phyloP scores from a whole-genome alignment of 116 monocot genomes.

The Posidonia oceanica region DNA sequence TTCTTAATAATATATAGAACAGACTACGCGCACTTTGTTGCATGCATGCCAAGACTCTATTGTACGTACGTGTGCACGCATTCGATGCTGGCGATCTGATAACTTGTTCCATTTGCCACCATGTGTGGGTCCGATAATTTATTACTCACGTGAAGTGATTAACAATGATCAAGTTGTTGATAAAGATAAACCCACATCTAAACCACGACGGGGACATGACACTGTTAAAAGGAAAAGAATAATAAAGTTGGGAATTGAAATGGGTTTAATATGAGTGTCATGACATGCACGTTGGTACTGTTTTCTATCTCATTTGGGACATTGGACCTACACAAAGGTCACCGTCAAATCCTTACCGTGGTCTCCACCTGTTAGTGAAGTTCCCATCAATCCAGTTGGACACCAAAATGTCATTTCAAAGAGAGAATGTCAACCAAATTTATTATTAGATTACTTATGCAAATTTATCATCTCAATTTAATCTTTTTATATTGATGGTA shows the following conservation, averaged over 20 bases:
- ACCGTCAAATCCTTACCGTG: no score
- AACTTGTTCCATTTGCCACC: background rate
- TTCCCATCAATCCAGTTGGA: no score
- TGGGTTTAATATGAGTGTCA: slow-evolving; percentile 1
- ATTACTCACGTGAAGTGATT: background rate
- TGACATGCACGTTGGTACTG: background rate
- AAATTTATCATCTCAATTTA: no score
- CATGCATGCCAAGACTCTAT: background rate
- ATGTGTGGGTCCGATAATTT: background rate
- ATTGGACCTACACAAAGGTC: no score
- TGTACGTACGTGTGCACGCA: background rate
- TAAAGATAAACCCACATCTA: background rate
- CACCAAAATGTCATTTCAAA: no score
- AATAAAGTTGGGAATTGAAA: background rate
- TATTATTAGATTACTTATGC: no score
- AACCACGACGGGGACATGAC: background rate
- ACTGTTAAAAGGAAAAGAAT: background rate
- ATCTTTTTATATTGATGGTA: no score
- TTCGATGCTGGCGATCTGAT: background rate
- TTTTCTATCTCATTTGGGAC: background rate
- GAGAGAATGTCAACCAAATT: no score
- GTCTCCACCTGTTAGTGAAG: no score
- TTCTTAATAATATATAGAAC: background rate
- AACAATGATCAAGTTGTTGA: background rate
- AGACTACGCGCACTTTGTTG: no score